phyloP scores from a whole-genome alignment of 139 green algal genomes.

The Chlorella vulgaris region DNA sequence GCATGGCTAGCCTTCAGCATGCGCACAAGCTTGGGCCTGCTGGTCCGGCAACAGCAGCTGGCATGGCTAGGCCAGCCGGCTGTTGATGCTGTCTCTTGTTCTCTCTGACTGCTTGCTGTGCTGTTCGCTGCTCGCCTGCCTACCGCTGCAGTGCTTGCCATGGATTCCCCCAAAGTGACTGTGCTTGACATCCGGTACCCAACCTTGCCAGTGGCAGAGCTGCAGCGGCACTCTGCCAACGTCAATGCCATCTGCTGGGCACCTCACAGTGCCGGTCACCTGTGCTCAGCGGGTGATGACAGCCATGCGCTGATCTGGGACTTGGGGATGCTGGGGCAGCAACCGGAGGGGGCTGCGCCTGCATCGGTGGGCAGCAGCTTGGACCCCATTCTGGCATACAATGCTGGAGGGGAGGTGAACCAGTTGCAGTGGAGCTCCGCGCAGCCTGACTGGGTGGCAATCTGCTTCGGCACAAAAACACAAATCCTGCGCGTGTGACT shows the following conservation, averaged over 20 bases:
- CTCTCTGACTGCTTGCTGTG: too few relatives aligned
- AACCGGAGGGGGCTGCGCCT: neutral
- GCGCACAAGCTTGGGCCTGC: too few relatives aligned
- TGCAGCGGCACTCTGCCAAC: constrained; percentile 71
- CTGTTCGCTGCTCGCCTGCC: neutral
- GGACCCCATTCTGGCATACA: constrained; percentile 96
- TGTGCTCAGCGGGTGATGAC: constrained; percentile 90
- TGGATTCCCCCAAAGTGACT: constrained; percentile 80
- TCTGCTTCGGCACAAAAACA: constrained; percentile 87
- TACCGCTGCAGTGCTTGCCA: constrained; percentile 52
- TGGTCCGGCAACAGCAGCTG: too few relatives aligned
- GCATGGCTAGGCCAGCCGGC: too few relatives aligned
- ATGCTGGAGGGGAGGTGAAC: constrained; percentile 87
- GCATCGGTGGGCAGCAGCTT: constrained; percentile 22
- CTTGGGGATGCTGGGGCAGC: constrained; percentile 68
- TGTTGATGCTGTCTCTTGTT: too few relatives aligned
- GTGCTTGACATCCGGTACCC: constrained; percentile 94
- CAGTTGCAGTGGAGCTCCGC: constrained; percentile 89
- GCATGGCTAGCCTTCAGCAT: too few relatives aligned
- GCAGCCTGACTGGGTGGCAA: constrained; percentile 91
- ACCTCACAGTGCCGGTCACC: constrained; percentile 89
- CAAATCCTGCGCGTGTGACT: constrained; percentile 94
- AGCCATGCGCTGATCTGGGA: constrained; percentile 94
- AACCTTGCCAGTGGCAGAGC: constrained; percentile 89
- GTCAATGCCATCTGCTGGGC: constrained; percentile 96